Evolutionary conservation across 106 monocot genomes (phyloP).

Genomic region (Dendrobium chrysotoxum): DNA sequence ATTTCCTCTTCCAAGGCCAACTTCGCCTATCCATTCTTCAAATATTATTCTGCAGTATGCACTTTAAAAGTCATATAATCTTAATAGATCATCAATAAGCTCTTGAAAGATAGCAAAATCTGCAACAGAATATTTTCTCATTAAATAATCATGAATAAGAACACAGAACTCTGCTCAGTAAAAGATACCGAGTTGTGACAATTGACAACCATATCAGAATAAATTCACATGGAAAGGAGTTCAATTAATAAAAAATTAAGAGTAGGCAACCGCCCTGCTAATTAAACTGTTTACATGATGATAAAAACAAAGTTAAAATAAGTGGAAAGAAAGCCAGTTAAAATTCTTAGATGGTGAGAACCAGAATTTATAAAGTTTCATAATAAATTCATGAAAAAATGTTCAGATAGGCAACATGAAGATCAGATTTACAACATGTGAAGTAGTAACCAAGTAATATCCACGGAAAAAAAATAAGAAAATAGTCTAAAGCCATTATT

Average conservation of each 20-base stretch:
- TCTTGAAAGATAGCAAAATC: neutral
- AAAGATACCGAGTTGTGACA: too few relatives aligned
- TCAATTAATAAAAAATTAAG: too few relatives aligned
- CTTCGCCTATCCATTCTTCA: slow-evolving; percentile 7
- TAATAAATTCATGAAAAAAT: neutral
- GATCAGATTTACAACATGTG: slow-evolving; percentile 1
- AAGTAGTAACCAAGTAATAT: neutral
- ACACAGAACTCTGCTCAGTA: too few relatives aligned
- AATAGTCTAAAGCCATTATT: neutral
- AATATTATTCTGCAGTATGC: slow-evolving; percentile 3
- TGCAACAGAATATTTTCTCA: neutral
- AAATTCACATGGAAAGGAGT: too few relatives aligned
- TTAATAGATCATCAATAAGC: neutral
- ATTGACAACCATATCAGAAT: too few relatives aligned
- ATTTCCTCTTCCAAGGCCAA: slow-evolving; percentile 14
- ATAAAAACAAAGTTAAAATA: too few relatives aligned
- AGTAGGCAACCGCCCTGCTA: too few relatives aligned
- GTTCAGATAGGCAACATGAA: neutral
- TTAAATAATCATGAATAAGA: neutral
- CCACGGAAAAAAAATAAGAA: neutral
- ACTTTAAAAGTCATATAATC: neutral
- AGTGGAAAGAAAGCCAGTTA: neutral
- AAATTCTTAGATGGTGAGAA: neutral
- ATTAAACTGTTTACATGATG: too few relatives aligned
- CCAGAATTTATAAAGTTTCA: neutral